A percentile compares a stretch with the other conserved stretches of the same genome.
These are phyloP conservation scores for Casuarina cunninghamiana DNA, from an alignment of 306 rosid species.

Conservation along the genomic window DNA sequence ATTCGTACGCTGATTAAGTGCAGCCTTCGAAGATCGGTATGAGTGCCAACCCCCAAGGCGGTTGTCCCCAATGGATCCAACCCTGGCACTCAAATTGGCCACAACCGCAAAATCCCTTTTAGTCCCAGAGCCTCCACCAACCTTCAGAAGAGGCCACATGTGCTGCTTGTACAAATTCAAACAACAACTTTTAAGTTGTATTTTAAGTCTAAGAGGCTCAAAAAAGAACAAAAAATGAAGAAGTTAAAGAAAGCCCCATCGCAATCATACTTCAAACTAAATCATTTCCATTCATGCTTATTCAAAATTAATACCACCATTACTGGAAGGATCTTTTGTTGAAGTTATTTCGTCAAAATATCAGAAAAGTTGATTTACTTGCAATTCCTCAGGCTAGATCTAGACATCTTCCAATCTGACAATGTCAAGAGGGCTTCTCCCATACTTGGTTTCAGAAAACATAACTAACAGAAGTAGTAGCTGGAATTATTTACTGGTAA, in stretches of 20 bases:
- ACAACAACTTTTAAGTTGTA: neutral
- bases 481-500: neutral
- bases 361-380: neutral
- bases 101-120: conserved; percentile 68
- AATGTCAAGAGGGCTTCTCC: neutral
- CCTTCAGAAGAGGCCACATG: conserved; percentile 92
- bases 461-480: neutral
- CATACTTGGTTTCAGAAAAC: neutral
- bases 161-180: conserved; percentile 52
- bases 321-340: neutral
- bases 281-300: neutral
- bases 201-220: neutral
- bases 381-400: neutral
- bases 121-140: conserved; percentile 65
- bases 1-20: conserved; percentile 81
- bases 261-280: neutral
- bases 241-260: neutral
- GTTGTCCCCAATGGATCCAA: conserved; percentile 92
- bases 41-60: conserved; percentile 96
- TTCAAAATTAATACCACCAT: neutral
- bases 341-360: neutral
- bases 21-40: conserved; percentile 87
- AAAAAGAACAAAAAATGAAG: neutral
- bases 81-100: conserved; percentile 94
- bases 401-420: neutral